Evolutionary conservation across 306 rosid genomes (phyloP), one percentile per base, ranked within the genome.

Genomic region (Rosa persica): DNA sequence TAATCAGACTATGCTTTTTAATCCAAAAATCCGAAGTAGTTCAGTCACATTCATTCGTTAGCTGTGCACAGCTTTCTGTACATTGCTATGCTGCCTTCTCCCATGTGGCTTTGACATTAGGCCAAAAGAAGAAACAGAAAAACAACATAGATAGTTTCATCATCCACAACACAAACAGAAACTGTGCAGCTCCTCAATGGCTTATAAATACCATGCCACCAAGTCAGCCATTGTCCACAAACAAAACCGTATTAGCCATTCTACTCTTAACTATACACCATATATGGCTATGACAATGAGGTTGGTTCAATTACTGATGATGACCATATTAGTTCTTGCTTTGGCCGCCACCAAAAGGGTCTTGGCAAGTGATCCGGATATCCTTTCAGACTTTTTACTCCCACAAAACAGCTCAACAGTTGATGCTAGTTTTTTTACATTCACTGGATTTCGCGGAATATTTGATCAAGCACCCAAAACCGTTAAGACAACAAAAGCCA

Each of bases 361-460:
- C 27, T 5, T 57, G 57, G 65, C 79, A 44, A 75, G 80, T 17
- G 83, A 74, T 43, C 79, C 65, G 3, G 44, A 68, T 38, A 68
- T 74, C 22, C 67, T 80, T 8, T 34, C 76, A 0, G 80, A 80
- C 80, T 80, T 25, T n/a, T 16, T 75, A 12, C 43, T 47, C 76
- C n/a, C 78, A 23, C 54, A 48, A 8, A 58, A 74, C 49, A 40
- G 5, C 12, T 12, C 72, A 5, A 16, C 6, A 5, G 36, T 70
- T 2, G 75, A 80, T 57, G 79, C 58, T 12, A n/a, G 6, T 4
- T 80, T 12, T 47, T 80, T 80, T 69, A 80, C 80, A 13, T 57
- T 55, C 75, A 75, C 55, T 13, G 76, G 79, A 75, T 74, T 68
- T 22, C 54, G 80, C 0, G 61, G 69, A 1, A 19, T 67, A 9